Evolutionary conservation across 495 filamentous ascomycete species (phyloP).

Genomic region (Glonium stellatum): DNA sequence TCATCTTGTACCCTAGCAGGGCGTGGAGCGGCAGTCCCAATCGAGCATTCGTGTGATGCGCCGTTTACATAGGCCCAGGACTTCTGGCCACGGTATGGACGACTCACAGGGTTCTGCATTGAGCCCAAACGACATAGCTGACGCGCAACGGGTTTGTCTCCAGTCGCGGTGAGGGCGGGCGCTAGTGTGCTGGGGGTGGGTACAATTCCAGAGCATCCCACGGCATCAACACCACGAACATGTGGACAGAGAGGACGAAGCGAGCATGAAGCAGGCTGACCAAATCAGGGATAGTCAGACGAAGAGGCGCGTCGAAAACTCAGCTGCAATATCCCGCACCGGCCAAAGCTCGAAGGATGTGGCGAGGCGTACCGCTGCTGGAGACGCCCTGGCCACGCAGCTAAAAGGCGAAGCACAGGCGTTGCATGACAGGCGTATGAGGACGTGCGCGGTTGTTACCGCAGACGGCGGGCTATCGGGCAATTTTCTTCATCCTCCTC

Average conservation of each 20-base stretch:
- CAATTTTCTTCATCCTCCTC: too few relatives aligned
- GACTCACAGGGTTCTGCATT: conserved; percentile 17
- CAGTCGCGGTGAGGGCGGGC: neutral
- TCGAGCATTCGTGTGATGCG: conserved; percentile 3
- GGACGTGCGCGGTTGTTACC: too few relatives aligned
- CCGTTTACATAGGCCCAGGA: conserved; percentile 17
- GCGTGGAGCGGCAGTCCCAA: neutral
- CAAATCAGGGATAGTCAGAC: neutral
- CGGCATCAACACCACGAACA: neutral
- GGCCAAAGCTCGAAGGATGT: neutral
- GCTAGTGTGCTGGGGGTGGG: neutral
- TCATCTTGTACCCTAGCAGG: conserved; percentile 10
- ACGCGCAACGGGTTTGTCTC: neutral
- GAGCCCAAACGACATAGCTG: conserved; percentile 12
- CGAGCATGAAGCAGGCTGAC: neutral
- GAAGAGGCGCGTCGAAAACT: neutral
- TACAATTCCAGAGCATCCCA: neutral
- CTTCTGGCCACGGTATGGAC: conserved; percentile 12
- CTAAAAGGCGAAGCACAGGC: neutral
- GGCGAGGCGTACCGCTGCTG: neutral
- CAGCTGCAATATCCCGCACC: neutral
- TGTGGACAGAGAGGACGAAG: neutral
- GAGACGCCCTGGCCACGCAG: neutral
- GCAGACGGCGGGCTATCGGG: too few relatives aligned
- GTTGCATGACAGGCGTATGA: neutral